These are phyloP conservation scores for Rugonectria rugulosa DNA, from an alignment of 2,329 filamentous ascomycete genomes.

Conservation along the genomic window DNA sequence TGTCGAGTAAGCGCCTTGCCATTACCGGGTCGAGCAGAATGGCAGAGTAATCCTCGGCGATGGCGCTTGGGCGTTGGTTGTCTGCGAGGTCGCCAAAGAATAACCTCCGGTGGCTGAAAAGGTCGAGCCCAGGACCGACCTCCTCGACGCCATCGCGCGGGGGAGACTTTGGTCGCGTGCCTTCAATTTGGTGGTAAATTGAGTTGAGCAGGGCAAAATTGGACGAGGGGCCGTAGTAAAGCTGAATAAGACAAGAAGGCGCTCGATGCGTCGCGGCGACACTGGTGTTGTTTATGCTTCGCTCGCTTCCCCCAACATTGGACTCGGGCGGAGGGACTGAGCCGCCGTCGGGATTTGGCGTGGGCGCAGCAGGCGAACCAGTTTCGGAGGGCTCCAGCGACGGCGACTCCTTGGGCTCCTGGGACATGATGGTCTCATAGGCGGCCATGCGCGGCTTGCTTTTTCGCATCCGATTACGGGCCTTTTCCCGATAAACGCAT, in stretches of 20 bases:
- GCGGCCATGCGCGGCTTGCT: conserved; percentile 32
- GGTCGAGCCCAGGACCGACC: conserved; percentile 41
- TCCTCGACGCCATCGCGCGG: conserved; percentile 41
- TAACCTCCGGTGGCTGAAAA: conserved; percentile 40
- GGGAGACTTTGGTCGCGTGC: conserved; percentile 32
- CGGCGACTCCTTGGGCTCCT: conserved; percentile 22
- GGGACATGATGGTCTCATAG: conserved; percentile 34
- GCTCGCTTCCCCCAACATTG: conserved; percentile 31
- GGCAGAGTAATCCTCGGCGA: conserved; percentile 34
- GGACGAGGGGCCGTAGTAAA: conserved; percentile 56
- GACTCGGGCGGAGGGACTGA: conserved; percentile 17
- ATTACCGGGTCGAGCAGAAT: conserved; percentile 50
- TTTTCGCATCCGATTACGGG: conserved; percentile 40
- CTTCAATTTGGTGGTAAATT: conserved; percentile 44
- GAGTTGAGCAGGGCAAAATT: conserved; percentile 52
- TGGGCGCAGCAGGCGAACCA: conserved; percentile 26
- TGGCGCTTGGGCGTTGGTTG: conserved; percentile 37
- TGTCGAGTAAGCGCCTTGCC: conserved; percentile 47
- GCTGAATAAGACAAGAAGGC: conserved; percentile 51
- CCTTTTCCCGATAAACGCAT: conserved; percentile 44
- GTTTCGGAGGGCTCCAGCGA: conserved; percentile 35
- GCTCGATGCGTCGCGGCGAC: conserved; percentile 56
- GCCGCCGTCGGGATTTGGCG: conserved; percentile 24
- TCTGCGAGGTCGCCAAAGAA: conserved; percentile 49
- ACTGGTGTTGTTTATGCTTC: conserved; percentile 47